Evolutionary conservation across 176 grass and related monocot species (phyloP).

Genomic region (Lolium multiflorum): DNA sequence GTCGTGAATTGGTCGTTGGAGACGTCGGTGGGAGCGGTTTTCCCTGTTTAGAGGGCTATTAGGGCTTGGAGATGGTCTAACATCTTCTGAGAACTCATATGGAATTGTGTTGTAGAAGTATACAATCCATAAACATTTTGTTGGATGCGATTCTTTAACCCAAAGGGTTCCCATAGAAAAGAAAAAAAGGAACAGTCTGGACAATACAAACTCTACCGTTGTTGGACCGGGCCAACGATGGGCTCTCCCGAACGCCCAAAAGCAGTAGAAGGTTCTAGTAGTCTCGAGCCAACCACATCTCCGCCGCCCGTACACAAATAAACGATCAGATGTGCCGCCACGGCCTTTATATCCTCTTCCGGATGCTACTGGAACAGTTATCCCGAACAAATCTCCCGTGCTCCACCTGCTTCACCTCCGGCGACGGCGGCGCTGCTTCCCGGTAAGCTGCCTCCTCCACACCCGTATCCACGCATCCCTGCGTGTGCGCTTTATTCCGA

Average conservation of each 20-base stretch:
- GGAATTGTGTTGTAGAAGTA: no score
- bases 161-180: no score
- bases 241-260: neutral
- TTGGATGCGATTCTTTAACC: no score
- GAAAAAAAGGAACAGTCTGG: no score
- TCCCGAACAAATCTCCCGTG: neutral
- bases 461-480: neutral
- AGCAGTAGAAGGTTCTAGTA: constrained; percentile 45
- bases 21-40: no score
- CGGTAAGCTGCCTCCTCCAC: constrained; percentile 37
- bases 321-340: neutral
- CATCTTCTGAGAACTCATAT: no score
- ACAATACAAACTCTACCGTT: no score
- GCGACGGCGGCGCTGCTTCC: constrained; percentile 40
- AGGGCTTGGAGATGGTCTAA: no score
- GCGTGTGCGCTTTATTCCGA: neutral
- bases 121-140: no score
- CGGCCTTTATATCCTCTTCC: constrained; percentile 39
- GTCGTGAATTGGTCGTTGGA: no score
- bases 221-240: neutral
- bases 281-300: neutral
- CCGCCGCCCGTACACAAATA: neutral
- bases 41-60: no score
- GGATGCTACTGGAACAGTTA: constrained; percentile 31
- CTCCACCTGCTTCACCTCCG: constrained; percentile 33